Conservation (phyloP, 2,329 filamentous ascomycete species). For the Knufia fluminis region DNA sequence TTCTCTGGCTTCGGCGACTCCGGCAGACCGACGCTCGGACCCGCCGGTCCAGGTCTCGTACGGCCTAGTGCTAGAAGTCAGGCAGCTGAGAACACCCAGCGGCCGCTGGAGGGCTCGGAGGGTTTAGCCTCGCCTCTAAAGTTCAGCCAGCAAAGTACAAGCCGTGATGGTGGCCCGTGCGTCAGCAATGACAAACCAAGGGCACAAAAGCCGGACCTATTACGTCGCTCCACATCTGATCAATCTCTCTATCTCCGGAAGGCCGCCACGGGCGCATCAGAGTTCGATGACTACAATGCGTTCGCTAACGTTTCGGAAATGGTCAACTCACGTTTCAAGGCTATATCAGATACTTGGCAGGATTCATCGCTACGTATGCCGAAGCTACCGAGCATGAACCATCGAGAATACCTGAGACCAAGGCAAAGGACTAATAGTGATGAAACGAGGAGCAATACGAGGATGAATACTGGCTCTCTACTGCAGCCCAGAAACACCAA, state of each 20-base stretch:
- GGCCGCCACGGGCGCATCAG: constrained; percentile 67
- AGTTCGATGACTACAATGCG: constrained; percentile 70
- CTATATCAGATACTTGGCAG: constrained; percentile 77
- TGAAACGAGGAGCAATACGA: neutral
- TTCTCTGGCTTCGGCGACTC: neutral
- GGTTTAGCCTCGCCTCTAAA: neutral
- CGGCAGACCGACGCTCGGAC: neutral
- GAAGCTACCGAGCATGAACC: constrained; percentile 37
- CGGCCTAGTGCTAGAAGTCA: neutral
- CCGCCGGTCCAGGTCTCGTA: neutral
- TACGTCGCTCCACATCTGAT: constrained; percentile 58
- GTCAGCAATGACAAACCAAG: neutral
- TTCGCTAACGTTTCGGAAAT: constrained; percentile 75
- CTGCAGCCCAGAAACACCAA: neutral
- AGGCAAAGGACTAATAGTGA: neutral
- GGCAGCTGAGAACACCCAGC: neutral
- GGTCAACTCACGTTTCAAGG: constrained; percentile 81
- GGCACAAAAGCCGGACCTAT: constrained; percentile 16
- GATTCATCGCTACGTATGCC: constrained; percentile 67
- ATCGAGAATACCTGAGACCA: neutral
- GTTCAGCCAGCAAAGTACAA: constrained; percentile 16
- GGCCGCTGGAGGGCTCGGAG: neutral
- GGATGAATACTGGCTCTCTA: neutral
- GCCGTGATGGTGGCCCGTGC: neutral
- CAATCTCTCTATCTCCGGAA: constrained; percentile 66